Base-by-base conservation (phyloP, 164 flowering plant genomes). In the Vitis labrusca region DNA sequence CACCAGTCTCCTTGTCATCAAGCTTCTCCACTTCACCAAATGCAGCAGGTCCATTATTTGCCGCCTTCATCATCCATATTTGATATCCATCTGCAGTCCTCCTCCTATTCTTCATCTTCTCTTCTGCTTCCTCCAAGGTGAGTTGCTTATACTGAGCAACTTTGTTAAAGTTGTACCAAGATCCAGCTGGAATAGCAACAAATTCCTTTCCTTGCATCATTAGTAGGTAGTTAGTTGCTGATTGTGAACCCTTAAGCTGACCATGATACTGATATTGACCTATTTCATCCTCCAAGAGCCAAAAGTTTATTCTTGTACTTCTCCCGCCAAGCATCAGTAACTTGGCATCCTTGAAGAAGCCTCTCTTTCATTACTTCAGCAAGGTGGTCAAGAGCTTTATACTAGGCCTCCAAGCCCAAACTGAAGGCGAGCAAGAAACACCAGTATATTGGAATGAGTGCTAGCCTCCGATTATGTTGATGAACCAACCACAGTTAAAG, bases 11-110 rank as follows among this genome's bases (percentile, higher is more conserved):
- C 77, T 83, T 83, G 15, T 86, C 95, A 68, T 90, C 88, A 56
- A 61, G 47, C 74, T 74, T 90, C 73, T 85, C 91, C 59, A 71
- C 79, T 79, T 86, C 96, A 77, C 98, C 94, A 86, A 95, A 93
- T 48, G 97, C 94, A 71, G 97, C 93, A 75, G 98, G 68, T 59
- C 98, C 99, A 80, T 79, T 89, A 74, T 80, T 91, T 73, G 98
- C 94, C 6, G 89, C 90, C 79, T 93, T 95, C 99, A 95, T 95
- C 94, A 95, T 93, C 99, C 99, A 95, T 67, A 97, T 89, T 76
- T 89, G 65, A 80, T 90, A 93, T n/a, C 99, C 99, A 81, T 90
- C 95, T 1, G 97, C 94, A 61, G 91, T 89, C 77, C 83, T 95
- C 76, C 88, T 87, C 80, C 97, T 84, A 57, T 90, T 93, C 75